A percentile compares a stretch with the other conserved stretches of the same genome.
Evolutionary conservation across 495 filamentous ascomycete genomes (phyloP).

Genomic region (Penicillium maclennaniae): DNA sequence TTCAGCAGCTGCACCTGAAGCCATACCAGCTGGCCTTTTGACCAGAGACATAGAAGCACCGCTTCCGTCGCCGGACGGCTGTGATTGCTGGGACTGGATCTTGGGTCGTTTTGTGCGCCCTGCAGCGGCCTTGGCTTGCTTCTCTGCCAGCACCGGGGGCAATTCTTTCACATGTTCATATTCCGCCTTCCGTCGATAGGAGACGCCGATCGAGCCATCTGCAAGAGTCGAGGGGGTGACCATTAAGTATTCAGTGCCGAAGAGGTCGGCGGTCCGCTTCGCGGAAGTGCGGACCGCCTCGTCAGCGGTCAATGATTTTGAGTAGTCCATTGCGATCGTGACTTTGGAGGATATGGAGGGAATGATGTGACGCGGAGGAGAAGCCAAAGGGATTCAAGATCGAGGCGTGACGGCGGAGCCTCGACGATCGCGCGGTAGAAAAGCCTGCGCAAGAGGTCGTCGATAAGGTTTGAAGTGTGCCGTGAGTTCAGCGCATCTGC

Average conservation of each 20-base stretch:
- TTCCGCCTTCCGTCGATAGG: conserved; percentile 66
- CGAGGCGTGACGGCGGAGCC: conserved; percentile 4
- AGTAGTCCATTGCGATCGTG: conserved; percentile 30
- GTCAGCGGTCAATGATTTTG: conserved; percentile 33
- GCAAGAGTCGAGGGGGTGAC: conserved; percentile 42
- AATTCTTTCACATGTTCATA: conserved; percentile 79
- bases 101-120: conserved; percentile 55
- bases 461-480: neutral
- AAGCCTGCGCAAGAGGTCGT: conserved; percentile 4
- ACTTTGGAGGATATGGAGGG: conserved; percentile 10
- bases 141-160: conserved; percentile 79
- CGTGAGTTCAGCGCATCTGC: neutral
- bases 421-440: conserved; percentile 14
- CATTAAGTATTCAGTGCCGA: conserved; percentile 54
- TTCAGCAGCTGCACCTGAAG: conserved; percentile 27
- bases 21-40: conserved; percentile 29
- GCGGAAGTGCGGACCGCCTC: conserved; percentile 54
- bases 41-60: conserved; percentile 45
- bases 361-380: neutral
- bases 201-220: conserved; percentile 47
- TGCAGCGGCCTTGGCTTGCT: conserved; percentile 65
- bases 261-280: conserved; percentile 67
- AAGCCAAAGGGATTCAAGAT: neutral
- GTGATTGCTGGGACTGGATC: conserved; percentile 28
- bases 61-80: conserved; percentile 28